These are phyloP conservation scores for Stevia rebaudiana DNA, from an alignment of 140 eudicot species.

Conservation along the genomic window DNA sequence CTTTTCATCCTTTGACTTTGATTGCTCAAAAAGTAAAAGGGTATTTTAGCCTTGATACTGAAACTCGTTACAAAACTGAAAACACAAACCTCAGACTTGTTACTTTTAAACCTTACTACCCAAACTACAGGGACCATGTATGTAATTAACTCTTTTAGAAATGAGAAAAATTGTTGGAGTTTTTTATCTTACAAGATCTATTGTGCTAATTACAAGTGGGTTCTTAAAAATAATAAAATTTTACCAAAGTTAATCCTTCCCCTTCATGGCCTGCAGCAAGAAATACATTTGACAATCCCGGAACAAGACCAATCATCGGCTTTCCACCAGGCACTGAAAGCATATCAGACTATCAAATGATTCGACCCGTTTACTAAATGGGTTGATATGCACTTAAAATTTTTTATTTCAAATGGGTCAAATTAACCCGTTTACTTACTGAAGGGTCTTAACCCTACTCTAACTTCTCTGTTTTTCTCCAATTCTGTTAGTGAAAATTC, in stretches of 20 bases:
- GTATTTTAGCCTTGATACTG: too few species aligned
- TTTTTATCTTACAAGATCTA: constrained; percentile 10
- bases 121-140: too few species aligned
- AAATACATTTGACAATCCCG: constrained; percentile 63
- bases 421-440: constrained; percentile 53
- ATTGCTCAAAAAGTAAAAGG: too few species aligned
- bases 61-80: too few species aligned
- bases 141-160: too few species aligned
- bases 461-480: constrained; percentile 43
- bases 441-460: constrained; percentile 96
- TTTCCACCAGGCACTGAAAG: constrained; percentile 86
- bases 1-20: too few species aligned
- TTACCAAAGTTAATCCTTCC: constrained; percentile 87
- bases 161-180: not conserved
- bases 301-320: constrained; percentile 89
- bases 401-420: not conserved
- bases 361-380: not conserved
- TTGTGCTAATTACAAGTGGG: not conserved
- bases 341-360: constrained; percentile 4
- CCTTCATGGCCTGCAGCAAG: constrained; percentile 99
- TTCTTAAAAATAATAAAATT: not conserved
- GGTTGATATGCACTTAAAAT: not conserved
- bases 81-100: too few species aligned
- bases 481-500: constrained; percentile 45
- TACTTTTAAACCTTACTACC: too few species aligned